Base-by-base conservation (phyloP, 352 stramenopile species). In the Pythium rishiriense region DNA sequence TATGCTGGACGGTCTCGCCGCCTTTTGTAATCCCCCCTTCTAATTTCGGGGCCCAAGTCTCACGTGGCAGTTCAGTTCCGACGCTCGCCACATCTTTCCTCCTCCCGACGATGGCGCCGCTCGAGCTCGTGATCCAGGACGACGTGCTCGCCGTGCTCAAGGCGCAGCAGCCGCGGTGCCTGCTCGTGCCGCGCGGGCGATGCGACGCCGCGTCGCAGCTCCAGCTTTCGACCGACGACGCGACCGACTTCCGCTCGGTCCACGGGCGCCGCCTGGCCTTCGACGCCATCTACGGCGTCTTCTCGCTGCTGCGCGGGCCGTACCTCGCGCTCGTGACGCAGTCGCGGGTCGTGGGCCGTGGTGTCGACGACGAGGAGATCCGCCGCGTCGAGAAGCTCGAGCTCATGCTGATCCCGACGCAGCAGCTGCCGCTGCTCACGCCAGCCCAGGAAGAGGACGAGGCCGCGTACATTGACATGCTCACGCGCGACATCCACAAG, bases 231-330 rank as follows among this genome's bases (percentile, higher is more conserved):
- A 74, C 89, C 28, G 81, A 93, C 49, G 78, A 91, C 49, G 72
- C 83, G 31, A 64, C 75, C 64, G 73, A 86, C 49, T 78, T 84
- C 46, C 76, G 78, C 64, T 81, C 88, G 47, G 49, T 90, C 52
- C 81, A 92, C 65, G 83, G 85, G 9, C 83, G 85, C 17, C 80
- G 78, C 54, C 86, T 94, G 78, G 67, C 60, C 39, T 91, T 92
- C 37, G 81, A 93, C 68, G 83, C 80, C 29, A 88, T 94, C 64
- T 94, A 89, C 69, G 83, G 85, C 64, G 74, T 94, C 42, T 91
- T 88, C 68, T 77, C 58, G 66, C 66, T 92, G 68, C 72, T 92
- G 28, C 75, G 78, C 2, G 83, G 85, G 0, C 81, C 76, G 15
- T 94, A 92, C 60, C 49, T 94, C 41, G 83, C 85, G 25, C 70